phyloP scores from a whole-genome alignment of 768 basidiomycete genomes.

The Boletellus sp. region DNA sequence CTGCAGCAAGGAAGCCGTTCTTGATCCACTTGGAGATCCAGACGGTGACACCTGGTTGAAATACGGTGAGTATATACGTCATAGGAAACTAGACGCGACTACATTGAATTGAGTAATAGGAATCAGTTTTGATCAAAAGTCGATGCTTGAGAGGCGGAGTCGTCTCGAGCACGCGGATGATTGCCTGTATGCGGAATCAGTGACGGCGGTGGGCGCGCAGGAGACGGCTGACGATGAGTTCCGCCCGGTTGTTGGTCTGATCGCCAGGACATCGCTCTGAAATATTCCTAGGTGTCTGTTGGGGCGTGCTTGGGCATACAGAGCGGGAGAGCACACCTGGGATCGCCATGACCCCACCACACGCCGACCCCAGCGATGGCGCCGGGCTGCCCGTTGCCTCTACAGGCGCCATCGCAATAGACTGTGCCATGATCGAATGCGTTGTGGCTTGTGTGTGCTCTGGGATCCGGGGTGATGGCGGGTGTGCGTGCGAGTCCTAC shows the following conservation, averaged over 20 bases:
- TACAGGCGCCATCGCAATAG: slow-evolving; percentile 86
- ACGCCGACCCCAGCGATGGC: slow-evolving; percentile 83
- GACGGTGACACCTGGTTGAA: slow-evolving; percentile 52
- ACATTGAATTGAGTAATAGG: slow-evolving; percentile 82
- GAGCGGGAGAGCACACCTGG: slow-evolving; percentile 39
- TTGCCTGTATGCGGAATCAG: slow-evolving; percentile 59
- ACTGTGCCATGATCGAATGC: slow-evolving; percentile 47
- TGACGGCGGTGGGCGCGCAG: neutral
- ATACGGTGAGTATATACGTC: slow-evolving; percentile 4
- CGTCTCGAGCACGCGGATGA: slow-evolving; percentile 75
- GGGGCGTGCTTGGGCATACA: neutral
- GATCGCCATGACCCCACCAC: slow-evolving; percentile 75
- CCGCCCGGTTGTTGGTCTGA: slow-evolving; percentile 88
- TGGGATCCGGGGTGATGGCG: neutral
- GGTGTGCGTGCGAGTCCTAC: slow-evolving; percentile 29
- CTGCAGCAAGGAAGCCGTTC: slow-evolving; percentile 47
- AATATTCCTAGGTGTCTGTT: slow-evolving; percentile 56
- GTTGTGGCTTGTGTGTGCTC: slow-evolving; percentile 16
- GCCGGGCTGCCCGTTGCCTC: slow-evolving; percentile 67
- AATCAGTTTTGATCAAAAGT: slow-evolving; percentile 82
- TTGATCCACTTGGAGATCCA: slow-evolving; percentile 70
- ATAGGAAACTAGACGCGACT: slow-evolving; percentile 1
- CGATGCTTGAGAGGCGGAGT: slow-evolving; percentile 52
- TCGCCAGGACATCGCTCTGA: slow-evolving; percentile 77
- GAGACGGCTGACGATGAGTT: slow-evolving; percentile 63